These are phyloP conservation scores for Cenchrus fungigraminus DNA, from an alignment of 176 grass and related monocot genomes.

Conservation along the genomic window DNA sequence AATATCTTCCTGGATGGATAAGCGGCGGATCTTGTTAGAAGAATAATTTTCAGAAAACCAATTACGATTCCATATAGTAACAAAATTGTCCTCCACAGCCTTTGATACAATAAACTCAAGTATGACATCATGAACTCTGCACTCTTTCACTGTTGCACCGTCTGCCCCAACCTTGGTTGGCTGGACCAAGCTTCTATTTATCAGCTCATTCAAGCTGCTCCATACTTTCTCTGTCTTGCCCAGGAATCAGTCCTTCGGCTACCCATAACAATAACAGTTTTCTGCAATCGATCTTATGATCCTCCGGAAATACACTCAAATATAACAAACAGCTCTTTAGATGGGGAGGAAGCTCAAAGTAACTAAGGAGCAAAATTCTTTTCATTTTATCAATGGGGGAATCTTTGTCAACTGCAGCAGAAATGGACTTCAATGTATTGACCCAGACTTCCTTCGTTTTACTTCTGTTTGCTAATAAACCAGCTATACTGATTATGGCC, in stretches of 20 bases:
- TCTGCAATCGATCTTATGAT: not conserved
- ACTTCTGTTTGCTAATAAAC: constrained; percentile 6
- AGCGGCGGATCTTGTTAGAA: not conserved
- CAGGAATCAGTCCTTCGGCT: constrained; percentile 27
- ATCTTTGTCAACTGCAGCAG: constrained; percentile 12
- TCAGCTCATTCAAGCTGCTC: constrained; percentile 19
- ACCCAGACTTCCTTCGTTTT: not conserved
- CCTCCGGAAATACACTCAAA: constrained; percentile 35
- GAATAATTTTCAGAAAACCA: not conserved
- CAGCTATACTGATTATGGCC: constrained; percentile 35
- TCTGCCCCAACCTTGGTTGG: not conserved
- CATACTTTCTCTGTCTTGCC: not conserved
- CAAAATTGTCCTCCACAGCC: constrained; percentile 17
- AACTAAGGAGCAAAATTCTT: constrained; percentile 35
- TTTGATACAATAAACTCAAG: constrained; percentile 20
- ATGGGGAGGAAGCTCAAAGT: constrained; percentile 27
- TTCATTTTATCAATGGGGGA: constrained; percentile 1
- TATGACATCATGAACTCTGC: constrained; percentile 28
- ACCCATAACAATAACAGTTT: constrained; percentile 6
- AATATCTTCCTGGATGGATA: not conserved
- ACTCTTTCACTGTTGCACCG: not conserved
- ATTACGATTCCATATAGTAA: constrained; percentile 15
- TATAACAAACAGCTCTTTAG: constrained; percentile 38
- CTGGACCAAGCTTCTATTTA: constrained; percentile 38
- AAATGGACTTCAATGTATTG: not conserved